Evolutionary conservation across 2,329 filamentous ascomycete genomes (phyloP).

Genomic region (Pseudocercospora fijiensis): DNA sequence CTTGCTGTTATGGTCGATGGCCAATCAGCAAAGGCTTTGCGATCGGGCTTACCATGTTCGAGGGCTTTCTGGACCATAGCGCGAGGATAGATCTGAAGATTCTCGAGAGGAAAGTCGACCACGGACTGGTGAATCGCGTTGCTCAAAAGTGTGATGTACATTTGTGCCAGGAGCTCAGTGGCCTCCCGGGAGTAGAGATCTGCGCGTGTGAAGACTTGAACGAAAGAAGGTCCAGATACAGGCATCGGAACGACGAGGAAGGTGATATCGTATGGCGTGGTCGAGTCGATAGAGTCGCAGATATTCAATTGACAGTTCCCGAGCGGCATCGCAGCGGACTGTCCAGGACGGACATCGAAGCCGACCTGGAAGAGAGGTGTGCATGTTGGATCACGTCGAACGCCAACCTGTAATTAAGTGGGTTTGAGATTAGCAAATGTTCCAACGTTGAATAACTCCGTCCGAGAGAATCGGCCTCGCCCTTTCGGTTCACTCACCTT

Average conservation of each 20-base stretch:
- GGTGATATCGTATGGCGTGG: conserved; percentile 19
- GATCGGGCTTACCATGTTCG: conserved; percentile 10
- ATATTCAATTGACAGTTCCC: conserved; percentile 19
- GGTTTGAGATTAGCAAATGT: too few relatives aligned
- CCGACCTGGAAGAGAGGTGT: conserved; percentile 42
- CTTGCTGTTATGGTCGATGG: conserved; percentile 19
- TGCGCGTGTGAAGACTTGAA: conserved; percentile 17
- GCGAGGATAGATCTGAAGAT: conserved; percentile 16
- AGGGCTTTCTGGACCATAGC: conserved; percentile 14
- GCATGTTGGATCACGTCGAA: conserved; percentile 29
- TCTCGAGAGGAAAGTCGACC: conserved; percentile 2
- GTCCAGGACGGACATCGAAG: conserved; percentile 33
- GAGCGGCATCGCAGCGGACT: conserved; percentile 15
- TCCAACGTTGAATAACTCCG: too few relatives aligned
- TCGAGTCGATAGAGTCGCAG: conserved; percentile 11
- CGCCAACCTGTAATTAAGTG: too few relatives aligned
- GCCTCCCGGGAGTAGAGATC: conserved; percentile 24
- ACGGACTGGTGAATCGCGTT: conserved; percentile 8
- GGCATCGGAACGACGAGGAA: conserved; percentile 22
- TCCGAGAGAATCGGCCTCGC: too few relatives aligned
- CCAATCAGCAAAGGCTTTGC: conserved; percentile 9
- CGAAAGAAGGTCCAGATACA: conserved; percentile 16
- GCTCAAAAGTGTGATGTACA: conserved; percentile 19
- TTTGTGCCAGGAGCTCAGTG: conserved; percentile 18
- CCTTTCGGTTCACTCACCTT: too few relatives aligned